Percentiles rank a stretch among this genome's conserved stretches.
These are phyloP conservation scores for Pythium graminicola DNA, from an alignment of 352 stramenopile species.

Conservation along the genomic window DNA sequence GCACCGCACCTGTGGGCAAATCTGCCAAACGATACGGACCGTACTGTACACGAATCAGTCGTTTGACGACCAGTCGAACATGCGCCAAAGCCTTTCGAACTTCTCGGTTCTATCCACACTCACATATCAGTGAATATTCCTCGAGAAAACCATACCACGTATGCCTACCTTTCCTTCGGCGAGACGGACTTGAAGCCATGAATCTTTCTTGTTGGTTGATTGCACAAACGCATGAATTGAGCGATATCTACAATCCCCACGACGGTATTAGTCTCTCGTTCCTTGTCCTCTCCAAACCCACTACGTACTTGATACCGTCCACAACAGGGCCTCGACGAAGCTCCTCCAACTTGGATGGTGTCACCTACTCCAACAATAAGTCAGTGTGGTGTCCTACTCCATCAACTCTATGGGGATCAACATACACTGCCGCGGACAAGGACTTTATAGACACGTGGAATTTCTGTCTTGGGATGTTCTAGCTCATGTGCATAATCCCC, in stretches of 20 bases:
- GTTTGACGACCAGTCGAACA: conserved; percentile 83
- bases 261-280: not conserved
- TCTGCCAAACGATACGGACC: conserved; percentile 84
- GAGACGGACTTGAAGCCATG: conserved; percentile 84
- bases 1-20: conserved; percentile 59
- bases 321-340: conserved; percentile 71
- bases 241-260: conserved; percentile 31
- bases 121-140: no score
- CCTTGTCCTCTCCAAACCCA: not conserved
- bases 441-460: conserved; percentile 77
- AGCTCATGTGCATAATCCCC: conserved; percentile 84
- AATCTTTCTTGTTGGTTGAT: conserved; percentile 83
- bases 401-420: conserved; percentile 21
- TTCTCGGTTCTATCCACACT: conserved; percentile 90
- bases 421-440: conserved; percentile 57
- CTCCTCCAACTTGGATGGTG: conserved; percentile 73
- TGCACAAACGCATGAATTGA: conserved; percentile 64
- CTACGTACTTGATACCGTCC: conserved; percentile 67
- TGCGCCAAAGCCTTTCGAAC: conserved; percentile 84
- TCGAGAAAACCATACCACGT: no score
- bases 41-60: conserved; percentile 85
- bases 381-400: no score
- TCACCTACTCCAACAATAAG: conserved; percentile 47
- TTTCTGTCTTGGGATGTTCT: conserved; percentile 78
- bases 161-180: conserved; percentile 73